Conservation (phyloP, 1,284 basidiomycete genomes). For the Trichosporon sp. region DNA sequence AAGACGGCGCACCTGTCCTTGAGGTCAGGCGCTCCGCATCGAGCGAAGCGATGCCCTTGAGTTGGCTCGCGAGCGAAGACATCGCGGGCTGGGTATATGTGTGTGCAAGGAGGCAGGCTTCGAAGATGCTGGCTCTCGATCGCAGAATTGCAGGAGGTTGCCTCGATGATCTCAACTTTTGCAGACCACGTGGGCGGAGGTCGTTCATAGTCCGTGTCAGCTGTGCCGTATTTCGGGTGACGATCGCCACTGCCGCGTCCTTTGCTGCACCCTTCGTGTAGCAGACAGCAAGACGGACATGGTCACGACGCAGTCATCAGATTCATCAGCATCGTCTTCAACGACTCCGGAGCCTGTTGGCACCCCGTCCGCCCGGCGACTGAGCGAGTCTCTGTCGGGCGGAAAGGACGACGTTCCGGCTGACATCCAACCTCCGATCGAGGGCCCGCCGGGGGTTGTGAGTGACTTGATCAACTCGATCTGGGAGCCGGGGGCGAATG, state of each 20-base stretch:
- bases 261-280: not conserved
- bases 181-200: conserved; percentile 14
- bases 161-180: conserved; percentile 13
- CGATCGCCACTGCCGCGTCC: not conserved
- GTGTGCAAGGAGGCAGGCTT: conserved; percentile 1
- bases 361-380: not conserved
- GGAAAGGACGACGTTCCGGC: not conserved
- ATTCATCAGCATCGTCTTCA: conserved; percentile 11
- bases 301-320: conserved; percentile 13
- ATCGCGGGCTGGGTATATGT: conserved; percentile 8
- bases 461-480: conserved; percentile 37
- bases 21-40: conserved; percentile 71
- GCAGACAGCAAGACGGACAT: conserved; percentile 1
- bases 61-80: conserved; percentile 71
- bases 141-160: not conserved
- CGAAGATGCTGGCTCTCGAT: not conserved
- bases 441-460: conserved; percentile 30
- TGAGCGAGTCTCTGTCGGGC: not conserved
- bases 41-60: conserved; percentile 72
- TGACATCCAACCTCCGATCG: not conserved
- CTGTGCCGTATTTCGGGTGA: not conserved
- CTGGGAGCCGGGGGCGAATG: conserved; percentile 43
- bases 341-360: conserved; percentile 9
- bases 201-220: conserved; percentile 2
- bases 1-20: conserved; percentile 49